Evolutionary conservation across 768 basidiomycete species (phyloP).

Genomic region (Hericium rajendrae): DNA sequence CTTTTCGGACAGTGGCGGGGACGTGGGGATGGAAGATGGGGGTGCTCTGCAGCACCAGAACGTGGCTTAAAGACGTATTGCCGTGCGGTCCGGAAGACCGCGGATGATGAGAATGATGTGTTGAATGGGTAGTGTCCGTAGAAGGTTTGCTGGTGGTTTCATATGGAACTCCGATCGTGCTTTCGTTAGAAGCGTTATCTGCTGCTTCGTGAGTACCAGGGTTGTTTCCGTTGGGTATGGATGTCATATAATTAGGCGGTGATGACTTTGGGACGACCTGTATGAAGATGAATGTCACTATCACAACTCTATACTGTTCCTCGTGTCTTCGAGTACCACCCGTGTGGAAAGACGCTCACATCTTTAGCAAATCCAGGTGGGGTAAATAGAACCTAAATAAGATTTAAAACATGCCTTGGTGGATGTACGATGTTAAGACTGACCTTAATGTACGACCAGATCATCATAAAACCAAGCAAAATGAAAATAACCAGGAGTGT

Average conservation of each 20-base stretch:
- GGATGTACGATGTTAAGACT: constrained; percentile 10
- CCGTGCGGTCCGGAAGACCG: no score
- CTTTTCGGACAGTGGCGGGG: background rate
- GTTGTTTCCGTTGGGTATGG: no score
- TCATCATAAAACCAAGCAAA: constrained; percentile 55
- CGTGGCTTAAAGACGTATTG: no score
- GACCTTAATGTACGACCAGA: constrained; percentile 76
- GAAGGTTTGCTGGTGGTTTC: background rate
- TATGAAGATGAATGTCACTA: no score
- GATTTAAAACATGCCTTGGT: background rate
- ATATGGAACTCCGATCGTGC: background rate
- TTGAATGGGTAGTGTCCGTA: background rate
- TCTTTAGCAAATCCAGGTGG: constrained; percentile 62
- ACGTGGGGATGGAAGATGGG: no score
- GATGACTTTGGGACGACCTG: no score
- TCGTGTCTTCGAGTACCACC: no score
- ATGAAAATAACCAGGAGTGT: constrained; percentile 55
- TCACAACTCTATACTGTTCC: no score
- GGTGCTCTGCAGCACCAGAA: no score
- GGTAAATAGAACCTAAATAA: constrained; percentile 47
- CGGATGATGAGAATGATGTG: background rate
- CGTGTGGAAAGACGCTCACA: constrained; percentile 29
- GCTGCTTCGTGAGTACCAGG: no score
- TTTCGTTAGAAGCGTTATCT: background rate
- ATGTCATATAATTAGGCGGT: no score